Evolutionary conservation across 2,329 filamentous ascomycete genomes (phyloP).

Genomic region (Colletotrichum lupini): DNA sequence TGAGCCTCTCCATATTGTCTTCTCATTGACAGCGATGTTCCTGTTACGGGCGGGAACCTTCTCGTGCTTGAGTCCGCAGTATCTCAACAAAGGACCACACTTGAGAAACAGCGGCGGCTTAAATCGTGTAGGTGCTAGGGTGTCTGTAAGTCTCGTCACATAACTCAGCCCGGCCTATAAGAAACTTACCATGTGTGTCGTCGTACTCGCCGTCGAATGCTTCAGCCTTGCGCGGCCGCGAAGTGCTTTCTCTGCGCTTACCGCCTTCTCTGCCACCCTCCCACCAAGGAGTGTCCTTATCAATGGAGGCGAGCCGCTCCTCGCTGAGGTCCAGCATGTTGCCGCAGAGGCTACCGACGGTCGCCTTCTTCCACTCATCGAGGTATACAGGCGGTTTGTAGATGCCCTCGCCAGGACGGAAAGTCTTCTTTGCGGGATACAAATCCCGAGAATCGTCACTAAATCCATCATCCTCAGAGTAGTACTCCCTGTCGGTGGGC

Average conservation of each 20-base stretch:
- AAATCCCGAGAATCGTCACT: conserved; percentile 33
- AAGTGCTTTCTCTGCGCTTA: conserved; percentile 58
- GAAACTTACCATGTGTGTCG: conserved; percentile 64
- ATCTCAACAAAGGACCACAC: conserved; percentile 90
- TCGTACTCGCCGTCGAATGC: conserved; percentile 77
- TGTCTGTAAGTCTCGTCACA: conserved; percentile 2
- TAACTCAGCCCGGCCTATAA: not conserved
- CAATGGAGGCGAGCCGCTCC: conserved; percentile 46
- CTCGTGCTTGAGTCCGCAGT: conserved; percentile 83
- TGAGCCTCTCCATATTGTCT: conserved; percentile 91
- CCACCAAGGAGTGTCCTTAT: conserved; percentile 79
- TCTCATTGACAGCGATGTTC: conserved; percentile 56
- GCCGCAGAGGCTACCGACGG: conserved; percentile 69
- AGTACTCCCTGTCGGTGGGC: conserved; percentile 37
- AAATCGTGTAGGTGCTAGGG: conserved; percentile 75
- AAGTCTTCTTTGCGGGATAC: conserved; percentile 38
- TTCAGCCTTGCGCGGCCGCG: conserved; percentile 66
- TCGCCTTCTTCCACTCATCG: conserved; percentile 79
- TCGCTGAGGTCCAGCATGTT: conserved; percentile 69
- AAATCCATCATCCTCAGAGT: conserved; percentile 42
- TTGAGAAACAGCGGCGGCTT: conserved; percentile 86
- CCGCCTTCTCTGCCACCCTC: conserved; percentile 75
- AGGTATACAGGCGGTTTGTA: conserved; percentile 72
- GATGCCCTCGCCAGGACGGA: conserved; percentile 61
- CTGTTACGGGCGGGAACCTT: conserved; percentile 53